Base-by-base conservation (phyloP, 2,329 filamentous ascomycete genomes). In the Cytospora paraplurivora region DNA sequence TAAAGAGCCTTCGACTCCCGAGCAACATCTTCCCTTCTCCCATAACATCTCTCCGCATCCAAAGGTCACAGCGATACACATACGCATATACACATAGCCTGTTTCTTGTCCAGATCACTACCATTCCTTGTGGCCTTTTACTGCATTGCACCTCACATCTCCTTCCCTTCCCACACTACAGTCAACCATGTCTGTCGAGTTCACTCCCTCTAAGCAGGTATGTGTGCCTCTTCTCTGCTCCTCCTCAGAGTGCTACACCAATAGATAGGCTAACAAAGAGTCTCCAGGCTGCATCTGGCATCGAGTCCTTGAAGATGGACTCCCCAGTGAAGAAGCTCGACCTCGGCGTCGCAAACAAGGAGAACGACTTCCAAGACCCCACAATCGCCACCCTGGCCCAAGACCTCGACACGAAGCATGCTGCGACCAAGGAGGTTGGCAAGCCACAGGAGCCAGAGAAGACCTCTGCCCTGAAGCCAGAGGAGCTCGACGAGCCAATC, bases 261-360 rank as follows among this genome's bases (percentile, higher is more conserved):
- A 11, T 49, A 55, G 59, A 62, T 56, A 8, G 62, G 59, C 76
- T 81, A 76, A 79, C 70, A 63, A 58, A 66, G 62, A 67, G 47
- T 63, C 56, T 54, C 68, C 75, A 98, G 94, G 90, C 90, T 81
- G 91, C 93, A 72, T 88, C 91, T 73, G 92, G 88, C 72, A 89
- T 98, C 74, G 88, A 95, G 78, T 87, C 86, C 71, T 85, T 98
- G 77, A 96, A 94, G 81, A 96, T 97, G 87, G 91, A 96, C 71
- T 95, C 92, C 1, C 93, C 93, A 53, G 81, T 90, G 68, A 97
- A 97, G 89, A 96, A 96, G 85, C 86, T 95, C 69, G 84, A 90
- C 81, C 92, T 97, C 76, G 79, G 84, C 69, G 75, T 81, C 61
- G 83, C 83, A 64, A 84, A 92, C 81, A 97, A 97, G 81, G 93